These are phyloP conservation scores for Solanum sejunctum DNA, from an alignment of 257 asterid species.

Conservation along the genomic window DNA sequence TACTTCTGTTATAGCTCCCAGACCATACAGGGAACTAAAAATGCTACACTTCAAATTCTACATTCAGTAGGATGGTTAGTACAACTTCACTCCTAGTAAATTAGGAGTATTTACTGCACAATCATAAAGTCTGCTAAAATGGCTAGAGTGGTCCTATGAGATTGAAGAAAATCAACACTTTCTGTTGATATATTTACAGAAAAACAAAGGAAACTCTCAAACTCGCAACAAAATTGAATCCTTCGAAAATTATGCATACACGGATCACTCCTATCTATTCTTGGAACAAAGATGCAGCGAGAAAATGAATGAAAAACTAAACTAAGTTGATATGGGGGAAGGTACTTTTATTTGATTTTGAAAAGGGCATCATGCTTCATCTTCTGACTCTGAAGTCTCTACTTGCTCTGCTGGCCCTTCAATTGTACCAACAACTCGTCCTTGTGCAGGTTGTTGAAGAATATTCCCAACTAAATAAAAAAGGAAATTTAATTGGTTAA, in stretches of 20 bases:
- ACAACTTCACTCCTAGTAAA: not conserved
- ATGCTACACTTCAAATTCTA: not conserved
- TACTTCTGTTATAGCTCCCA: not conserved
- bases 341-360: not conserved
- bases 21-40: not conserved
- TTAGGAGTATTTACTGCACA: no score
- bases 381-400: conserved; percentile 47
- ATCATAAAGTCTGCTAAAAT: not conserved
- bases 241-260: not conserved
- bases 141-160: not conserved
- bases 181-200: not conserved
- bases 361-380: conserved; percentile 3
- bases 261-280: not conserved
- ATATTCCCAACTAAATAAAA: conserved; percentile 22
- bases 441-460: conserved; percentile 35
- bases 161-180: not conserved
- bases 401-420: conserved; percentile 27
- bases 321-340: not conserved
- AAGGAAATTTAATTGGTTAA: not conserved
- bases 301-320: not conserved
- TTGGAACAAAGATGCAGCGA: not conserved
- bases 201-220: not conserved
- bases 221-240: not conserved
- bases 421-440: conserved; percentile 22
- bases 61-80: not conserved